Conservation (phyloP, 1,284 basidiomycete genomes). For the Athelia psychrophila region DNA sequence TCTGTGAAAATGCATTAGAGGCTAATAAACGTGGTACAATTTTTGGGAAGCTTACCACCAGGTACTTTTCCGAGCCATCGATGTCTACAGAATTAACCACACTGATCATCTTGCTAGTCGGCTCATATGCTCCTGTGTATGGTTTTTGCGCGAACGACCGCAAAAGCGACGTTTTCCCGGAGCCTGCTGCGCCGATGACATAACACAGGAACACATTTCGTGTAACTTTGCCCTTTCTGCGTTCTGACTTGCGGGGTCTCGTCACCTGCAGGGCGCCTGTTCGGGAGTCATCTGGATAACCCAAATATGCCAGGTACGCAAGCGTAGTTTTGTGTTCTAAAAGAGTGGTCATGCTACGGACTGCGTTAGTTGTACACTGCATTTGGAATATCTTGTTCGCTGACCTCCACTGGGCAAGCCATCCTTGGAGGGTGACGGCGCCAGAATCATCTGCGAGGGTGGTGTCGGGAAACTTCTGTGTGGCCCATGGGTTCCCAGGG, state of each 20-base stretch:
- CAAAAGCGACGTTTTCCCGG: slow-evolving; percentile 90
- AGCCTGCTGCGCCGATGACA: slow-evolving; percentile 93
- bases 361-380: not conserved
- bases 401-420: slow-evolving; percentile 98
- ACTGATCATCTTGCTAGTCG: slow-evolving; percentile 86
- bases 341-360: slow-evolving; percentile 88
- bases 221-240: slow-evolving; percentile 83
- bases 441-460: slow-evolving; percentile 90
- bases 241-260: slow-evolving; percentile 79
- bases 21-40: slow-evolving; percentile 1
- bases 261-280: slow-evolving; percentile 83
- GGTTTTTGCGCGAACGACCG: slow-evolving; percentile 85
- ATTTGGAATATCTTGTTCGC: slow-evolving; percentile 14
- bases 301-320: slow-evolving; percentile 94
- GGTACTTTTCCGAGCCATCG: slow-evolving; percentile 92
- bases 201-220: slow-evolving; percentile 92
- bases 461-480: slow-evolving; percentile 85
- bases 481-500: slow-evolving; percentile 91
- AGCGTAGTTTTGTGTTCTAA: slow-evolving; percentile 90
- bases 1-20: slow-evolving; percentile 37
- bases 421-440: slow-evolving; percentile 92
- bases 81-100: slow-evolving; percentile 97
- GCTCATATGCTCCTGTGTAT: slow-evolving; percentile 72
- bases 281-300: slow-evolving; percentile 74
- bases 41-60: slow-evolving; percentile 68